These are phyloP conservation scores for Gyrodon lividus DNA, from an alignment of 768 basidiomycete species.

Conservation along the genomic window DNA sequence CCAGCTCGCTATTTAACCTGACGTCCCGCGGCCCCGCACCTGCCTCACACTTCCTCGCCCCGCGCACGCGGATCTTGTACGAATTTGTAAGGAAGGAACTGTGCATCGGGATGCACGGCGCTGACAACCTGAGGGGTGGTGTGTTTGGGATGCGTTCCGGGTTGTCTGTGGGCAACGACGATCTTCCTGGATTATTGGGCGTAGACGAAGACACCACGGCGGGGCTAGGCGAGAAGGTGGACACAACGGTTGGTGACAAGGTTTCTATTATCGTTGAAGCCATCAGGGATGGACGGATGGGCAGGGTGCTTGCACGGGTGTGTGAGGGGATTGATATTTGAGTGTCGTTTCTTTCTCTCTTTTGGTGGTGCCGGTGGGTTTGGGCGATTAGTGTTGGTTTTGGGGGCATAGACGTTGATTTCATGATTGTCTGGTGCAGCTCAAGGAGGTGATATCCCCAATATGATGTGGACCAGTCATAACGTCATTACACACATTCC, in stretches of 20 bases:
- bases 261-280: conserved; percentile 78
- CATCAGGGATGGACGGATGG: conserved; percentile 70
- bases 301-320: conserved; percentile 51
- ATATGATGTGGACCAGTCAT: no score
- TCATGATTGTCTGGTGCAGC: not conserved
- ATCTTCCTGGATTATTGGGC: conserved; percentile 42
- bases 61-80: conserved; percentile 63
- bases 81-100: conserved; percentile 70
- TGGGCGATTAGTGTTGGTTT: not conserved
- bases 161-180: not conserved
- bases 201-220: conserved; percentile 41
- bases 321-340: conserved; percentile 36
- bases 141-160: conserved; percentile 48
- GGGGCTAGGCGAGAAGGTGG: conserved; percentile 15
- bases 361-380: no score
- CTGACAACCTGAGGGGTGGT: conserved; percentile 64
- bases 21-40: conserved; percentile 58
- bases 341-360: not conserved
- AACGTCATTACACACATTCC: no score
- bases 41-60: conserved; percentile 56
- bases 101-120: conserved; percentile 79
- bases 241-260: conserved; percentile 67
- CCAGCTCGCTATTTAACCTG: conserved; percentile 40
- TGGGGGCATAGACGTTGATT: not conserved
- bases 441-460: no score